phyloP scores from a whole-genome alignment of 1,139 yeast genomes.

The Taphrina deformans region DNA sequence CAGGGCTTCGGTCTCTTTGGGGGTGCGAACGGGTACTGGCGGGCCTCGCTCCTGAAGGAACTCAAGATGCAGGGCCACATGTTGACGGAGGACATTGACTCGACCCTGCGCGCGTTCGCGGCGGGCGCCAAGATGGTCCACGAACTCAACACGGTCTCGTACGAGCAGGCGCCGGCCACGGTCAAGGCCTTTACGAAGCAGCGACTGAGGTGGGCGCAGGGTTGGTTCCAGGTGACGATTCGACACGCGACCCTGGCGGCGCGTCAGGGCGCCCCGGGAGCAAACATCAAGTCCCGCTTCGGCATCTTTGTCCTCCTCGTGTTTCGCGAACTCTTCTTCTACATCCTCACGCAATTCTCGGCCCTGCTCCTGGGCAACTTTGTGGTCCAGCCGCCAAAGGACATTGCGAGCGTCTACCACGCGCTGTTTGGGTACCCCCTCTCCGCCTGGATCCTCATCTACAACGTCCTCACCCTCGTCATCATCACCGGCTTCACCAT shows the following conservation, averaged over 20 bases:
- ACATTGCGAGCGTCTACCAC: slow-evolving; percentile 31
- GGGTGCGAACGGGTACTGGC: slow-evolving; percentile 34
- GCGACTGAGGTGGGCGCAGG: slow-evolving; percentile 31
- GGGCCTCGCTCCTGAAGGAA: slow-evolving; percentile 30
- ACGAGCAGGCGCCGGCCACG: slow-evolving; percentile 32
- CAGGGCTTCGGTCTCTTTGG: slow-evolving; percentile 33
- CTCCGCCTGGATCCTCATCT: slow-evolving; percentile 22
- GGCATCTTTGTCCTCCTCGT: slow-evolving; percentile 33
- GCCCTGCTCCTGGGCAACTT: slow-evolving; percentile 29
- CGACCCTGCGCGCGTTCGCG: slow-evolving; percentile 32
- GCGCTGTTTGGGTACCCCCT: slow-evolving; percentile 29
- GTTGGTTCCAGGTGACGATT: slow-evolving; percentile 33
- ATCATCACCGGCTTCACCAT: slow-evolving; percentile 33
- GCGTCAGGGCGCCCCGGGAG: slow-evolving; percentile 32
- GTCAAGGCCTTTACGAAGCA: slow-evolving; percentile 31
- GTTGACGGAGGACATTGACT: slow-evolving; percentile 32
- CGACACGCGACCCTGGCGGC: slow-evolving; percentile 26
- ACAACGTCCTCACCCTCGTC: slow-evolving; percentile 29
- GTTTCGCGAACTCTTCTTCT: slow-evolving; percentile 32
- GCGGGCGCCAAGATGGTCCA: slow-evolving; percentile 34
- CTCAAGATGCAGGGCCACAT: slow-evolving; percentile 35
- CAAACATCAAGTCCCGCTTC: slow-evolving; percentile 31
- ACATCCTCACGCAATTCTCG: slow-evolving; percentile 31
- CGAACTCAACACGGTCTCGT: slow-evolving; percentile 31
- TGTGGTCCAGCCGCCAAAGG: slow-evolving; percentile 29